Evolutionary conservation across 805 yeast genomes (phyloP), one percentile per base, ranked within the genome.

Genomic region (Candida maris): DNA sequence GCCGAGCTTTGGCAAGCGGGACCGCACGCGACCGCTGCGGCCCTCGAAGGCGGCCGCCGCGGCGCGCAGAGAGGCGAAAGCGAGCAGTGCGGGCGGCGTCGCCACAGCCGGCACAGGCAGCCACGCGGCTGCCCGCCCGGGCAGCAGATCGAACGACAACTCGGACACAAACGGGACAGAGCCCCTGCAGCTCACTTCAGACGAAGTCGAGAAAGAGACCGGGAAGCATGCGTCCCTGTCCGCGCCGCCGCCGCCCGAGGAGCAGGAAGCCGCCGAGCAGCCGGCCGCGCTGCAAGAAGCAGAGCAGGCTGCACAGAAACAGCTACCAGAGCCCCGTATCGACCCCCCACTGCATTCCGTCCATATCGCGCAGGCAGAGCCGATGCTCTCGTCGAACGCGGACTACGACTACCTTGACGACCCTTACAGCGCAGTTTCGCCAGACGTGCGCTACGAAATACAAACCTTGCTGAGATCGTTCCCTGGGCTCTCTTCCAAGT

Each of bases 391-490:
- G 13, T 20, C 28, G 5, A 15, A 12, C 10, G 17, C 27, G 6
- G 35, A 32, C 5, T 22, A 23, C 28, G 35, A 32, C 8, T 14
- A 21, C 15, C n/a, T 22, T 9, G 35, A 32, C 16, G 47, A 43
- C 10, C n/a, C 24, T n/a, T 40, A 41, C 30, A 40, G 39, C 17
- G 33, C 41, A 12, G 15, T 41, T 1, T 32, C 58, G 2, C 32
- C 41, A n/a, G 55, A 46, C 14, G 47, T 62, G 27, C 51, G 50
- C 20, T 62, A 62, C 29, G 75, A 71, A 44, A 48, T 53, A 33
- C 59, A 53, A 24, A 30, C 46, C 3, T 41, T 61, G 20, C 31
- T 42, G 12, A 42, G 42, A 24, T 45, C 64, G 6, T 62, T 64
- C 33, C 62, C 64, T 10, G 52, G 52, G 5, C 45, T 62, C 27